Conservation (phyloP, 2,329 filamentous ascomycete species). For the Blumeria graminis region DNA sequence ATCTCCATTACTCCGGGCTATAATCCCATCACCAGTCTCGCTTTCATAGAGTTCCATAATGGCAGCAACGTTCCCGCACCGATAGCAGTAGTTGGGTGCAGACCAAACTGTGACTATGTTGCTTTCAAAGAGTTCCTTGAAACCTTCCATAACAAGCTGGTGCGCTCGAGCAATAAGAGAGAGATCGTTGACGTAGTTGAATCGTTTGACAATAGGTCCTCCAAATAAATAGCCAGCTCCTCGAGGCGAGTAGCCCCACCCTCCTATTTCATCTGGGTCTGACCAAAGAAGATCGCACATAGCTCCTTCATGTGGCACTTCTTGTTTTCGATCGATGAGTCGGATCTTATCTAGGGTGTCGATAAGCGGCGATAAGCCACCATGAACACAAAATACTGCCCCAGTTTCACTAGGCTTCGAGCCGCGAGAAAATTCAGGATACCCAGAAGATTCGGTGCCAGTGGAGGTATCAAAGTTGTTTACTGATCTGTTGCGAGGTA, state of each 20-base stretch:
- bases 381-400: slow-evolving; percentile 86
- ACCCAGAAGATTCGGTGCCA: slow-evolving; percentile 48
- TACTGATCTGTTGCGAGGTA: slow-evolving; percentile 24
- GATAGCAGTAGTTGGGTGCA: slow-evolving; percentile 86
- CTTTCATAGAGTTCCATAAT: slow-evolving; percentile 78
- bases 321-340: slow-evolving; percentile 84
- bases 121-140: slow-evolving; percentile 96
- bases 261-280: slow-evolving; percentile 90
- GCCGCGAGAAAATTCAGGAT: slow-evolving; percentile 44
- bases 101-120: slow-evolving; percentile 98
- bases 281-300: slow-evolving; percentile 99
- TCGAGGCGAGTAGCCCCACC: slow-evolving; percentile 80
- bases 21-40: slow-evolving; percentile 37
- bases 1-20: slow-evolving; percentile 16
- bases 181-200: slow-evolving; percentile 86
- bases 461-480: slow-evolving; percentile 8
- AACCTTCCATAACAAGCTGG: slow-evolving; percentile 97
- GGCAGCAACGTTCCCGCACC: slow-evolving; percentile 79
- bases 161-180: slow-evolving; percentile 83
- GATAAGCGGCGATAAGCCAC: slow-evolving; percentile 72
- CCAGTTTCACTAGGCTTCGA: slow-evolving; percentile 42
- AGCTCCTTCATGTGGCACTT: slow-evolving; percentile 91
- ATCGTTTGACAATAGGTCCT: slow-evolving; percentile 81
- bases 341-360: slow-evolving; percentile 91
- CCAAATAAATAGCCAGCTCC: slow-evolving; percentile 93